Evolutionary conservation across 2,329 filamentous ascomycete genomes (phyloP), one percentile per base, ranked within the genome.

Genomic region (Rhytidhysteron rufulum): DNA sequence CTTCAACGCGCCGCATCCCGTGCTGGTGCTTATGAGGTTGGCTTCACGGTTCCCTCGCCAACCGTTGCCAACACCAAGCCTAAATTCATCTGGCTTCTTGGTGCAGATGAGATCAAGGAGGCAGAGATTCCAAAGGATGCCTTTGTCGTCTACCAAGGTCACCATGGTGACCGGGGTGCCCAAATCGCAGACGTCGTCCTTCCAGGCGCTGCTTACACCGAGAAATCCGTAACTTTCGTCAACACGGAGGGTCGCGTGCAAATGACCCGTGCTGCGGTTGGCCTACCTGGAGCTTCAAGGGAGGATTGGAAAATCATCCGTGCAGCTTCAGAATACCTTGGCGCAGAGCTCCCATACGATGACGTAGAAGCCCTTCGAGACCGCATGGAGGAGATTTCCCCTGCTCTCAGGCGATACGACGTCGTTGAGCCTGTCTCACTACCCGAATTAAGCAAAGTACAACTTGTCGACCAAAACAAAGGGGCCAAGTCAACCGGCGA

Each of bases 271-370:
- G 85, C 88, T 34, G 93, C 93, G 21, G 94, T 89, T 27, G 86
- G 86, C 33, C 77, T 95, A 50, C 88, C 89, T 18, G 93, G 93
- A 44, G 93, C 89, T 39, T 82, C 91, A 41, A 82, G 93, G 61
- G 91, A 93, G 49, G 93, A 98, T 72, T 98, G 93, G 93, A 98
- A 97, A 81, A 97, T 98, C 60, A 83, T 98, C 55, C 88, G 93
- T 50, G 93, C 93, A 15, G 82, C 79, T 41, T 93, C 86, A 60
- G 93, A 97, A 70, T 96, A 95, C 72, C 77, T 98, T 13, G 88
- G 86, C 45, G 82, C 76, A 20, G 85, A 90, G 50, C 79, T 98
- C 39, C 87, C 89, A 17, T 98, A 97, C 62, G 91, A 98, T 57
- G 89, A 97, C 61, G 79, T 98, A 37, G 86, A 93, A 51, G 79